phyloP scores from a whole-genome alignment of 192 early-diverging fungal species.

The Mortierella alpina region DNA sequence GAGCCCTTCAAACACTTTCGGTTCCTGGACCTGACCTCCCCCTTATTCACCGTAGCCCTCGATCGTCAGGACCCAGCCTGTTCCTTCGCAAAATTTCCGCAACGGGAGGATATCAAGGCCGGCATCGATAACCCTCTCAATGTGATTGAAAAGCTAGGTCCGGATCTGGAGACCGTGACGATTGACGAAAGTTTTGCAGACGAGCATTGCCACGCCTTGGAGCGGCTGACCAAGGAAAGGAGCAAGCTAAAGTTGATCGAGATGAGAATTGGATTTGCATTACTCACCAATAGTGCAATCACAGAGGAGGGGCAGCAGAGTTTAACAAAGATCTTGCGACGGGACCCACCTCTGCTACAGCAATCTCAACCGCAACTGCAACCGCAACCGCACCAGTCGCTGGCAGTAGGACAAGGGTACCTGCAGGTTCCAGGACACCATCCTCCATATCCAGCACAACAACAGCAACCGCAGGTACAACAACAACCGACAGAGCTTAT shows the following conservation, averaged over 20 bases:
- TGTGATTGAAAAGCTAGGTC: conserved; percentile 11
- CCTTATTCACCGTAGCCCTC: conserved; percentile 4
- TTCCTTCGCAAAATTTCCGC: conserved; percentile 8
- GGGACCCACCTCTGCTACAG: not conserved
- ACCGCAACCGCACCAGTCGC: not conserved
- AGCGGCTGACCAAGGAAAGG: conserved; percentile 1
- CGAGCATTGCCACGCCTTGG: not conserved
- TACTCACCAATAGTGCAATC: conserved; percentile 10
- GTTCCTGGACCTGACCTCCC: conserved; percentile 9
- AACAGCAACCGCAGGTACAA: not conserved
- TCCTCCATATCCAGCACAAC: not conserved
- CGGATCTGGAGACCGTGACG: conserved; percentile 11
- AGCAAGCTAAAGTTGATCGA: conserved; percentile 14
- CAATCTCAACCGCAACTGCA: conserved; percentile 2
- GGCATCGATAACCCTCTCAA: not conserved
- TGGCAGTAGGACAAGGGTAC: not conserved
- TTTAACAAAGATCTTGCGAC: not conserved
- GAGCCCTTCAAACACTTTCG: conserved; percentile 1
- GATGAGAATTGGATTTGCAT: conserved; percentile 12
- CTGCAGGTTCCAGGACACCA: conserved; percentile 1
- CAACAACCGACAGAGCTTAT: conserved; percentile 14
- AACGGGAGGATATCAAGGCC: conserved; percentile 8
- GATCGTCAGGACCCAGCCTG: conserved; percentile 7
- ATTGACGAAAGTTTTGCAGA: conserved; percentile 13
- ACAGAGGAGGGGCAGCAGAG: conserved; percentile 3